phyloP scores from a whole-genome alignment of 805 yeast species.

The Lipomyces oligophaga region DNA sequence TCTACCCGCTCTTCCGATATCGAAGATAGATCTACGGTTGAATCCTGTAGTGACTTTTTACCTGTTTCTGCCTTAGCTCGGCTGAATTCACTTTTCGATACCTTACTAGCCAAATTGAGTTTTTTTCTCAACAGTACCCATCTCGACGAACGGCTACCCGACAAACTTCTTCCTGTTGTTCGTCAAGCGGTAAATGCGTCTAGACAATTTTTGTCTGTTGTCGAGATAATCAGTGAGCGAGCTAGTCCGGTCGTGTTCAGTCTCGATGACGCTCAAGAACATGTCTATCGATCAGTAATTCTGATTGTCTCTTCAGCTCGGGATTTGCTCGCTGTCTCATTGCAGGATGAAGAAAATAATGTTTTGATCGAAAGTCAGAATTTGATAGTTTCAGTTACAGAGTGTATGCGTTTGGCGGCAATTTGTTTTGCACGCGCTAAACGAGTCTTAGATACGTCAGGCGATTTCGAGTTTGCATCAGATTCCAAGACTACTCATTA shows the following conservation, averaged over 20 bases:
- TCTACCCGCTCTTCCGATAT: background rate
- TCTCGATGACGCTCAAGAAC: conserved; percentile 37
- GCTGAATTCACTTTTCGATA: conserved; percentile 38
- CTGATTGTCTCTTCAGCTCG: conserved; percentile 39
- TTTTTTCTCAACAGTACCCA: conserved; percentile 35
- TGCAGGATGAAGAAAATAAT: background rate
- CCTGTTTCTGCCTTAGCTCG: conserved; percentile 33
- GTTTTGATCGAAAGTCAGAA: conserved; percentile 7
- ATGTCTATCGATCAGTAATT: conserved; percentile 36
- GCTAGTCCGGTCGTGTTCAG: conserved; percentile 32
- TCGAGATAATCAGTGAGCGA: conserved; percentile 35
- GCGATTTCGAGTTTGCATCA: conserved; percentile 33
- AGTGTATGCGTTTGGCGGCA: conserved; percentile 37
- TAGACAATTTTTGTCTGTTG: conserved; percentile 39
- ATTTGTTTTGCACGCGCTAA: conserved; percentile 36
- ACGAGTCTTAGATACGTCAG: conserved; percentile 32
- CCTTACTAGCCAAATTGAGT: conserved; percentile 37
- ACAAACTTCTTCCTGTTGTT: conserved; percentile 36
- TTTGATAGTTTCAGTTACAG: conserved; percentile 31
- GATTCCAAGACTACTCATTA: conserved; percentile 7
- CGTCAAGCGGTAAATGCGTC: conserved; percentile 42
- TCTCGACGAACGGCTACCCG: conserved; percentile 17
- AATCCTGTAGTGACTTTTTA: conserved; percentile 12
- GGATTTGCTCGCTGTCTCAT: conserved; percentile 34
- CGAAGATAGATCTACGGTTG: conserved; percentile 2